Base-by-base conservation (phyloP, 768 basidiomycete genomes). In the Boletellus ananiceps region DNA sequence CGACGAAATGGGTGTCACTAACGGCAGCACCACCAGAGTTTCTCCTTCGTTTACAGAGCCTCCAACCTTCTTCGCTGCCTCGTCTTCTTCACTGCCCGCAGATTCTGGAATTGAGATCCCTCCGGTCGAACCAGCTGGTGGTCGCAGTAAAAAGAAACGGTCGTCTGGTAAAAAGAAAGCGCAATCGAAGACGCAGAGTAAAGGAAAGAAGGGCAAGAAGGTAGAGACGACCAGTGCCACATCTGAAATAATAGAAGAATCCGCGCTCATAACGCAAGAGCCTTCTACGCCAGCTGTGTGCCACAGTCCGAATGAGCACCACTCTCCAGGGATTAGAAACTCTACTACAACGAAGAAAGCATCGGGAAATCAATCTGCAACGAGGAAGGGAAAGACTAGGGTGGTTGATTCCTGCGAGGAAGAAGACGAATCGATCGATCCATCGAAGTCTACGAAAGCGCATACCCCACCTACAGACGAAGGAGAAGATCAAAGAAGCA, bases 41-140 rank as follows among this genome's bases (percentile, higher is more conserved):
- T 48, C 56, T 19, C 39, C 45, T 2, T 33, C 51, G 5, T 36
- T 29, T 11, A 51, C 60, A 37, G 68, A 65, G 5, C 77, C 77
- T 29, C 68, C 71, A 3, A 73, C 73, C 15, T 78, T 76, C 57
- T 78, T 79, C 36, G 74, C 75, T 11, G 64, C 69, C 4, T 71
- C 78, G 7, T 74, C 78, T 11, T 73, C 76, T 15, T 59, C 67
- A 12, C 42, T 61, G 8, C 63, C 49, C 19, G 56, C 58, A 3
- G 54, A 60, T 38, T 59, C 57, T 14, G 63, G 69, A 47, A 57
- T 70, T 19, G 57, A 56, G n/a, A 64, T 70, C 4, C 59, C 47
- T 9, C 49, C 47, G 11, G 29, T 40, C 5, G 49, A 54, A 39
- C 2, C 44, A 38, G 21, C 16, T n/a, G n/a, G 18, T 13, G 23